Percentiles rank a stretch among this genome's conserved stretches.
Conservation (phyloP, 2,329 filamentous ascomycete genomes). For the Fulvia fulva region DNA sequence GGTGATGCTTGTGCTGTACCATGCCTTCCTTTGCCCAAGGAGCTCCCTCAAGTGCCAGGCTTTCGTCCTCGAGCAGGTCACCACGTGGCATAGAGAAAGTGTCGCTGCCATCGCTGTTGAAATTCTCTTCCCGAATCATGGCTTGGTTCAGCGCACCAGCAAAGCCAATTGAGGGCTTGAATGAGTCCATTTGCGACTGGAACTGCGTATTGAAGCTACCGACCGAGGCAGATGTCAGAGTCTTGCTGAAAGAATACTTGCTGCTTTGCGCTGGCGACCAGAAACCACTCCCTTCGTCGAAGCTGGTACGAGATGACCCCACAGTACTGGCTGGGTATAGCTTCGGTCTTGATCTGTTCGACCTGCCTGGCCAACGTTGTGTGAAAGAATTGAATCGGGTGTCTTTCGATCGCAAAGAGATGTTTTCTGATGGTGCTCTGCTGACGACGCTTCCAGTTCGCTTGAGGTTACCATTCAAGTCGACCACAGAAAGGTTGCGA, state of each 20-base stretch:
- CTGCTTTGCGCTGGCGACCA: slow-evolving; percentile 93
- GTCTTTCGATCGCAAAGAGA: slow-evolving; percentile 67
- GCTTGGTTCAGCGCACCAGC: slow-evolving; percentile 94
- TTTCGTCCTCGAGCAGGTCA: slow-evolving; percentile 79
- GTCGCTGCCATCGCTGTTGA: slow-evolving; percentile 37
- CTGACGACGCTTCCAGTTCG: slow-evolving; percentile 87
- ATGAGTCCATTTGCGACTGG: slow-evolving; percentile 56
- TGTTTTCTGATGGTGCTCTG: slow-evolving; percentile 83
- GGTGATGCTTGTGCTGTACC: slow-evolving; percentile 91
- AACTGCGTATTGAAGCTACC: slow-evolving; percentile 80
- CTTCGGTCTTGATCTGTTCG: slow-evolving; percentile 76
- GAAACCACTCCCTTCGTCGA: slow-evolving; percentile 84
- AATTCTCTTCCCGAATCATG: slow-evolving; percentile 82
- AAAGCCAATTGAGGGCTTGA: slow-evolving; percentile 95
- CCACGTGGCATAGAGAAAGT: slow-evolving; percentile 26
- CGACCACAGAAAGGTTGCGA: slow-evolving; percentile 61
- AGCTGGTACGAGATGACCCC: slow-evolving; percentile 86
- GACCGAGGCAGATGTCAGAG: slow-evolving; percentile 85
- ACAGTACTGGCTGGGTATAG: slow-evolving; percentile 74
- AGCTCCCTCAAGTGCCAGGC: slow-evolving; percentile 83
- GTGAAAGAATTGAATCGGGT: slow-evolving; percentile 51
- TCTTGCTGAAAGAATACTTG: slow-evolving; percentile 86
- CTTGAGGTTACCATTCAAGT: slow-evolving; percentile 51
- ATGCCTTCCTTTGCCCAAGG: slow-evolving; percentile 98
- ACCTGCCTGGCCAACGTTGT: slow-evolving; percentile 67